Evolutionary conservation across 106 monocot species (phyloP).

Genomic region (Platanthera zijinensis): DNA sequence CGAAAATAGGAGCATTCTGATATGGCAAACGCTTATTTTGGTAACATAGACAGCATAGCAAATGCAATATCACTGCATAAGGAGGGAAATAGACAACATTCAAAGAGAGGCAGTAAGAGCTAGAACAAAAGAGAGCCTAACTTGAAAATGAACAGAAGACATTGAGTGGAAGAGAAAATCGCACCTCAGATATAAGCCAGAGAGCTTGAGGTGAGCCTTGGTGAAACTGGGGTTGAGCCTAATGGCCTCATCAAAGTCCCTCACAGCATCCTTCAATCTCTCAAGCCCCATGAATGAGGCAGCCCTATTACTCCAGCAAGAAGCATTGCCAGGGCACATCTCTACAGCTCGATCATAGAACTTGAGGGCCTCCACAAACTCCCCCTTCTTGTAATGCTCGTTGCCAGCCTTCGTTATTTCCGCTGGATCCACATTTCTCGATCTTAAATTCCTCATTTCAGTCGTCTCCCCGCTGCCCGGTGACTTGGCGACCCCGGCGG

Average conservation of each 20-base stretch:
- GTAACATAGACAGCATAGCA: neutral
- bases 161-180: constrained; percentile 1
- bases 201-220: constrained; percentile 49
- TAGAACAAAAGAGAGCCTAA: neutral
- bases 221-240: constrained; percentile 38
- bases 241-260: constrained; percentile 53
- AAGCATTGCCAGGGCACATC: constrained; percentile 53
- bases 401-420: constrained; percentile 61
- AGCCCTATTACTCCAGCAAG: constrained; percentile 58
- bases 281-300: constrained; percentile 62
- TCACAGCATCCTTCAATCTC: constrained; percentile 50
- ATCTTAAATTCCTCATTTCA: neutral
- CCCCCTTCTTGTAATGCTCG: constrained; percentile 59
- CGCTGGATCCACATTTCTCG: constrained; percentile 30
- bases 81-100: neutral
- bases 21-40: neutral
- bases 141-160: neutral
- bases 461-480: neutral
- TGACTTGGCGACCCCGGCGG: neutral
- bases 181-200: constrained; percentile 46
- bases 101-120: neutral
- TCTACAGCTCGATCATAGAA: constrained; percentile 48
- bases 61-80: neutral
- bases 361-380: constrained; percentile 48
- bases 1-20: neutral